Percentiles rank a stretch among this genome's conserved stretches.
phyloP scores from a whole-genome alignment of 208 protist genomes.

The Plasmodiophora brassicae region DNA sequence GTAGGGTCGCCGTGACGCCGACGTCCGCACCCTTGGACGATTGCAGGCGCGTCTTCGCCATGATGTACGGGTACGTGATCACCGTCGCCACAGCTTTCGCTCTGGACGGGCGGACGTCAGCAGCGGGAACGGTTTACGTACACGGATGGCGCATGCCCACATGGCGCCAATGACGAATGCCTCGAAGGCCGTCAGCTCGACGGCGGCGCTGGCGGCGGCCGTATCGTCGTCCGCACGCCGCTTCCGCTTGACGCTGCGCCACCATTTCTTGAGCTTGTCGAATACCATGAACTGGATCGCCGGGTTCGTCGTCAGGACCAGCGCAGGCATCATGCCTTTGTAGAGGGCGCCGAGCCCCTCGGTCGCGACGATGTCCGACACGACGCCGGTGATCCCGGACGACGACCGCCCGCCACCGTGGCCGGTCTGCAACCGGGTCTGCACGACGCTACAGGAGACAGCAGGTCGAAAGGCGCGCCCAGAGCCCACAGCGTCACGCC shows the following conservation, averaged over 20 bases:
- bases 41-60: constrained; percentile 16
- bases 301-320: constrained; percentile 1
- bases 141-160: too few species aligned
- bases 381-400: background rate
- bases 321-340: background rate
- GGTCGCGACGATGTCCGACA: background rate
- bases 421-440: background rate
- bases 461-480: background rate
- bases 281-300: constrained; percentile 16
- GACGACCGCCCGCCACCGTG: background rate
- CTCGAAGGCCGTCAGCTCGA: background rate
- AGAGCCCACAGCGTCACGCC: too few species aligned
- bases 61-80: constrained; percentile 17
- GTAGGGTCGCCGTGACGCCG: background rate
- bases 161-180: constrained; percentile 6
- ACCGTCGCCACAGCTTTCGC: background rate
- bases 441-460: background rate
- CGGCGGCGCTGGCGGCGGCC: background rate
- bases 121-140: too few species aligned
- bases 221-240: too few species aligned
- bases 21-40: background rate
- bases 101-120: background rate
- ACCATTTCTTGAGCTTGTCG: constrained; percentile 13
- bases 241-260: background rate
- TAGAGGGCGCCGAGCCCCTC: background rate